Percentiles rank a stretch among this genome's conserved stretches.
Evolutionary conservation across 202 grass and related monocot genomes (phyloP).

Genomic region (Panicum virgatum): DNA sequence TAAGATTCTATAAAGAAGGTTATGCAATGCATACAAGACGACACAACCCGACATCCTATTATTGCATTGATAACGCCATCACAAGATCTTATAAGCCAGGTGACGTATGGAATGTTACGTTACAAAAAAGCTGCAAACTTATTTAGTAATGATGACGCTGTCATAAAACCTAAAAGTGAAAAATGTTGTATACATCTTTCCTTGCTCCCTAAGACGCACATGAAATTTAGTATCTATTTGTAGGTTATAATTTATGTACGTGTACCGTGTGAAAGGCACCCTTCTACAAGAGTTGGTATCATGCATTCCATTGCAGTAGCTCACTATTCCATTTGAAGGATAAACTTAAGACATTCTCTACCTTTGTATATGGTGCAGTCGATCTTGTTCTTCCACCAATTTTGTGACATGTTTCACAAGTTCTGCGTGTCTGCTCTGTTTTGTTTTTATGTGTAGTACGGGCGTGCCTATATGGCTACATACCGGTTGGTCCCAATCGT

Average conservation of each 20-base stretch:
- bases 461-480: no score
- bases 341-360: neutral
- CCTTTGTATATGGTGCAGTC: neutral
- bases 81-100: neutral
- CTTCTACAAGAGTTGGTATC: neutral
- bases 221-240: neutral
- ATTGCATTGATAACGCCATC: no score
- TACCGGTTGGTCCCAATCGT: neutral
- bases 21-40: neutral
- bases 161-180: neutral
- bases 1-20: neutral
- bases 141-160: neutral
- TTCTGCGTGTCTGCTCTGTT: neutral
- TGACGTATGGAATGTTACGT: neutral
- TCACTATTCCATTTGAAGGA: neutral
- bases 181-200: neutral
- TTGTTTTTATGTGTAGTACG: neutral
- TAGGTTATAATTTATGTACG: neutral
- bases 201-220: neutral
- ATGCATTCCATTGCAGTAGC: neutral
- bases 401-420: neutral
- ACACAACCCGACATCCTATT: neutral
- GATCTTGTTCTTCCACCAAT: neutral
- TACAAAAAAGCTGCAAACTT: neutral
- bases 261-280: neutral